Evolutionary conservation across 805 yeast species (phyloP), one percentile per base, ranked within the genome.

Genomic region (Sugiyamaella mastotermitis): DNA sequence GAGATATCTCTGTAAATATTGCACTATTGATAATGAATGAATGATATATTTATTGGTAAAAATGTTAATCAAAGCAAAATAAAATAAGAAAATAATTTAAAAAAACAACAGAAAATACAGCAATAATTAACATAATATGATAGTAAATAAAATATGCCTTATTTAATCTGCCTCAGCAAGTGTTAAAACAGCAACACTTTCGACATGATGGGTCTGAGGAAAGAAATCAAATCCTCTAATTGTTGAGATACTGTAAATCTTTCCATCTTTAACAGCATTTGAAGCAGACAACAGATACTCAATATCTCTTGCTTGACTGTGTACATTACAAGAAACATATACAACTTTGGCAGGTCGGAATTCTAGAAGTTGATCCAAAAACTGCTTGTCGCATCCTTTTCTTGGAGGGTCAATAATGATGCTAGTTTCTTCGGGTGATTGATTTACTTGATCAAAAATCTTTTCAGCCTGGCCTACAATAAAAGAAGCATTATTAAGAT

Each of bases 311-410:
- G 97, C 97, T 62, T 92, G 98, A 14, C 96, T 85, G 64, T 90
- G 97, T 34, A 92, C 98, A 56, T 92, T 92, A 68, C 98, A 92
- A 45, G 95, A 85, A 41, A 92, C 83, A 62, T 92, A 92, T n/a
- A 92, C 94, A 38, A 92, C 77, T 51, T 79, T 78, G 11, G 82
- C 82, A 2, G 98, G 97, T 45, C 74, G 68, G 61, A 83, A 92
- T 15, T 69, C 84, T 15, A 92, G 73, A 41, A 92, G 68, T 64
- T 92, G 98, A 48, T 80, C 77, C 61, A 92, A 68, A 56, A 92
- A 92, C 7, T 77, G 76, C 36, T 78, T 83, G 59, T 88, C 97
- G 61, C 97, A 90, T 1, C 98, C 98, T 60, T 90, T 92, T 59
- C 98, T 78, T 30, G 97, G 95, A 3, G 98, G 98, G 60, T 92